A percentile compares a stretch with the other conserved stretches of the same genome.
These are phyloP conservation scores for Rhipidocladum racemiflorum DNA, from an alignment of 176 grass and related monocot species.

Conservation along the genomic window DNA sequence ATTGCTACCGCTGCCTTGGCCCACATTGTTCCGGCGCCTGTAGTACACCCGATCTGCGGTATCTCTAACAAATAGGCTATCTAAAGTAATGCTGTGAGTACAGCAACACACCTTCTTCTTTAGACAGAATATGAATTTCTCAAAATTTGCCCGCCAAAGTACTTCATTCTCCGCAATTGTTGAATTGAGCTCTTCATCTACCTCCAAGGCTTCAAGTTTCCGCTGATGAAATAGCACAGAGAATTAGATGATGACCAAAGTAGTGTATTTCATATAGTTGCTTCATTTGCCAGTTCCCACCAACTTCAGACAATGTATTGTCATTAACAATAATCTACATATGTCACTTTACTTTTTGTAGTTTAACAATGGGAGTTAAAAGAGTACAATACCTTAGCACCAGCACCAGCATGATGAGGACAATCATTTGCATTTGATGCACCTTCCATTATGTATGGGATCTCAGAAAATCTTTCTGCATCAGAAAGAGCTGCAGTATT, in stretches of 20 bases:
- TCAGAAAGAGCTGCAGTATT: conserved; percentile 55
- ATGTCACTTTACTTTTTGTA: not conserved
- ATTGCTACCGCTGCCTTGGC: no score
- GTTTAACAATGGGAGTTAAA: conserved; percentile 8
- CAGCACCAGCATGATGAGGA: conserved; percentile 37
- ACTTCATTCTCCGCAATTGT: conserved; percentile 78
- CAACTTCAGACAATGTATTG: not conserved
- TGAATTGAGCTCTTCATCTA: conserved; percentile 63
- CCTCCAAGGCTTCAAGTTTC: conserved; percentile 60
- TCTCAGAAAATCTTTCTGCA: conserved; percentile 80
- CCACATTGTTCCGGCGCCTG: no score
- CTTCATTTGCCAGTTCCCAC: conserved; percentile 5
- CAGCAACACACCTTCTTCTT: conserved; percentile 70
- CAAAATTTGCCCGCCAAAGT: conserved; percentile 87
- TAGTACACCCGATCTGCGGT: no score
- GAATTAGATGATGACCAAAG: conserved; percentile 31
- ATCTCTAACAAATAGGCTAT: no score
- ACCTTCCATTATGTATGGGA: conserved; percentile 49
- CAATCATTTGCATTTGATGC: conserved; percentile 14
- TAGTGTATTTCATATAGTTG: conserved; percentile 26
- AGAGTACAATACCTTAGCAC: conserved; percentile 60
- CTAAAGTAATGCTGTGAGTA: conserved; percentile 20
- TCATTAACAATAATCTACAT: conserved; percentile 15
- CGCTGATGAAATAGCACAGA: conserved; percentile 49
- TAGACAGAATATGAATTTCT: conserved; percentile 69